phyloP scores from a whole-genome alignment of 2,329 filamentous ascomycete species.

The Cladosporium sp. region DNA sequence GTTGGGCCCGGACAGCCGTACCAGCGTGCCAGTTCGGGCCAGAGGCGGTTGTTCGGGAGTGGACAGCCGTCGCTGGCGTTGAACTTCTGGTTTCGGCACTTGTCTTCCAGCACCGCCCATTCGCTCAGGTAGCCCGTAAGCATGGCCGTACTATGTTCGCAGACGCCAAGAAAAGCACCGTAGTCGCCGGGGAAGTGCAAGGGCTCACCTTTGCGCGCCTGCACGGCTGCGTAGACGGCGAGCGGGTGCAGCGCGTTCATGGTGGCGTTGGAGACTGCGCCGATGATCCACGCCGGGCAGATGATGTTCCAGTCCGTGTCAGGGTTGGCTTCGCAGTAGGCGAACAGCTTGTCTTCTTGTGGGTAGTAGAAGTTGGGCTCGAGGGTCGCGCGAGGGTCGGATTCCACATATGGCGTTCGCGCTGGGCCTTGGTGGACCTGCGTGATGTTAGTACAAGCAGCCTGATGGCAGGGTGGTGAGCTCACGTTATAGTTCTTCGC shows the following conservation, averaged over 20 bases:
- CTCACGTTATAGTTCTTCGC: conserved; percentile 48
- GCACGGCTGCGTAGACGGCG: conserved; percentile 48
- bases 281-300: conserved; percentile 47
- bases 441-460: background rate
- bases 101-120: conserved; percentile 45
- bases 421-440: conserved; percentile 43
- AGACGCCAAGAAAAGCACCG: conserved; percentile 41
- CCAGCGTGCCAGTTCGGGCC: conserved; percentile 44
- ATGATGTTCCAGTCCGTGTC: conserved; percentile 44
- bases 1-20: conserved; percentile 36
- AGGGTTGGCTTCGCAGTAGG: conserved; percentile 37
- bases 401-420: conserved; percentile 43
- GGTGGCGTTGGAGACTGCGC: conserved; percentile 45
- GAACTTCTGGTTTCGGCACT: conserved; percentile 43
- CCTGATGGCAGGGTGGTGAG: no score
- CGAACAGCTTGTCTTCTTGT: conserved; percentile 48
- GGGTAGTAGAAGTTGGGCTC: conserved; percentile 51
- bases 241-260: conserved; percentile 50
- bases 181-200: conserved; percentile 45
- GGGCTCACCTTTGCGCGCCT: conserved; percentile 37
- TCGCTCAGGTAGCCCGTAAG: conserved; percentile 49
- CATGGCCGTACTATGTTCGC: conserved; percentile 41
- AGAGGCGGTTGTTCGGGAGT: conserved; percentile 47
- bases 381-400: conserved; percentile 39
- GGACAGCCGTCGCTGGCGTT: conserved; percentile 45